Evolutionary conservation across 306 rosid species (phyloP), one percentile per base, ranked within the genome.

Genomic region (Begonia masoniana): DNA sequence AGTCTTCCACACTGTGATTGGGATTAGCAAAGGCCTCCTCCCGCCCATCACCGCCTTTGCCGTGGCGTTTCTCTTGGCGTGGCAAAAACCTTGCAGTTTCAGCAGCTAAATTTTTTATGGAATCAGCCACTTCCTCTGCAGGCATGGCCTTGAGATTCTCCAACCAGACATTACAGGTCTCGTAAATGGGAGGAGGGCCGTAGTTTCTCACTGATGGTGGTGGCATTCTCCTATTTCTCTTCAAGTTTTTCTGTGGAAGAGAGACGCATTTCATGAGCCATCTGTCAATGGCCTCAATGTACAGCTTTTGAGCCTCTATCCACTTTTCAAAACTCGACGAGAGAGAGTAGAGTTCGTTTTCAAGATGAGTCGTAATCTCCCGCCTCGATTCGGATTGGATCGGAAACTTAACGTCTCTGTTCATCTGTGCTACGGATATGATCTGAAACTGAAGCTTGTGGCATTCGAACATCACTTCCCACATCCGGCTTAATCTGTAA

Each of bases 141-240:
- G 76, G 86, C 54, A 83, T 62, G 0, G 1, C 2, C 0, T 51
- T 31, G 3, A 81, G 74, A 55, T 74, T 68, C n/a, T 74, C 76
- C 71, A 83, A 54, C 99, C 96, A 92, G 48, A 56, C 47, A 11
- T 56, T 63, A 52, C 95, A 83, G 4, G 81, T 74, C 58, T 64
- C 60, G 66, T 81, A 86, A 68, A 92, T 83, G 9, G 94, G 93
- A 62, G 91, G 87, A 55, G 96, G 93, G 59, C 84, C 99, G n/a
- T 0, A 23, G 41, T 2, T 0, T 64, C 64, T 63, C 24, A 60
- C 63, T 13, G 62, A 16, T 16, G 55, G 69, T 43, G 68, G 15
- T 12, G 36, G 67, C 5, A 39, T 10, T 65, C 60, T 64, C 60
- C 71, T 66, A 65, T 70, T 86, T 70, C 85, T 74, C 65, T 53